phyloP scores from a whole-genome alignment of 257 asterid genomes.

The Vinca minor region DNA sequence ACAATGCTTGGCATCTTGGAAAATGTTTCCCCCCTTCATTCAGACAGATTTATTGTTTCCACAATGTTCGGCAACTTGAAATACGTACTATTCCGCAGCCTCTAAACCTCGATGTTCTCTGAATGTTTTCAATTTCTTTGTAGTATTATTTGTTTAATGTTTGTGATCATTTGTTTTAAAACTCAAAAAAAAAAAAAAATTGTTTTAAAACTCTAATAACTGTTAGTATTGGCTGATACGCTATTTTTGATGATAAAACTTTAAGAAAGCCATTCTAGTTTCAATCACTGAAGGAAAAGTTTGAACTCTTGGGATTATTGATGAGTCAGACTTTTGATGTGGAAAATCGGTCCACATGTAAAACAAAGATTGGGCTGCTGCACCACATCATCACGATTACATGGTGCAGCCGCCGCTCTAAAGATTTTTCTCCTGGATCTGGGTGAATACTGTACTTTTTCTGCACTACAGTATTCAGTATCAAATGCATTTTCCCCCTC shows the following conservation, averaged over 20 bases:
- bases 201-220: background rate
- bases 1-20: background rate
- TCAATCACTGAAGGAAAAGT: background rate
- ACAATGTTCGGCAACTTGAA: background rate
- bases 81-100: background rate
- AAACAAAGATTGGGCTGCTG: too few species aligned
- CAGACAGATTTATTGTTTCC: background rate
- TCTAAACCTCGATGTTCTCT: background rate
- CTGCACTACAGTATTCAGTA: background rate
- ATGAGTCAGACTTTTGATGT: too few species aligned
- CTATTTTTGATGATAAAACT: background rate
- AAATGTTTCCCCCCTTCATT: too few species aligned
- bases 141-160: background rate
- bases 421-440: background rate
- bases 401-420: too few species aligned
- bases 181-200: too few species aligned
- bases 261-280: background rate
- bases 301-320: too few species aligned
- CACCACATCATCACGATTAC: too few species aligned
- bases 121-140: background rate
- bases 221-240: background rate
- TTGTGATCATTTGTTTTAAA: too few species aligned
- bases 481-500: background rate
- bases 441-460: background rate
- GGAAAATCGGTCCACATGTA: too few species aligned